Evolutionary conservation across 2,329 filamentous ascomycete species (phyloP).

Genomic region (Penicillium sp.): DNA sequence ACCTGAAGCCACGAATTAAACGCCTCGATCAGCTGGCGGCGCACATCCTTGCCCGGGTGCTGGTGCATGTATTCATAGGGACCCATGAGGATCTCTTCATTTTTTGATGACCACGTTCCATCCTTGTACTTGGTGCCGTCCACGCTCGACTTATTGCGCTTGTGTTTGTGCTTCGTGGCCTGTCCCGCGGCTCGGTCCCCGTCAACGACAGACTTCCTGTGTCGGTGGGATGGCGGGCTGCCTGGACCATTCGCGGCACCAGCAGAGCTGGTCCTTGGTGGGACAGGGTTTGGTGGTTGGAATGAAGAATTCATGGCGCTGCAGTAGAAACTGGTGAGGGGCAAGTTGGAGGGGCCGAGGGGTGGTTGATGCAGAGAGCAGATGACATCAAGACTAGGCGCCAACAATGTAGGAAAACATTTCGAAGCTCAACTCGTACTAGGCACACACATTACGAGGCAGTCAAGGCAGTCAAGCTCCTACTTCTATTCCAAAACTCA

Average conservation of each 20-base stretch:
- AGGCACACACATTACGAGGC: neutral
- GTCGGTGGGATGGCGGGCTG: conserved; percentile 10
- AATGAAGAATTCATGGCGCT: conserved; percentile 33
- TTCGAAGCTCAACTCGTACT: neutral
- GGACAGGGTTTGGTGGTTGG: conserved; percentile 65
- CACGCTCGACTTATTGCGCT: conserved; percentile 38
- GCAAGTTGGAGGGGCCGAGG: conserved; percentile 11
- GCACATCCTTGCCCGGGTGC: conserved; percentile 47
- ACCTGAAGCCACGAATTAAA: conserved; percentile 48
- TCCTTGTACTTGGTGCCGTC: conserved; percentile 41
- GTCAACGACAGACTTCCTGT: conserved; percentile 51
- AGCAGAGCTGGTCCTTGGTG: conserved; percentile 70
- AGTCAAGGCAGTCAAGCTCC: neutral
- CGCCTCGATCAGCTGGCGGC: conserved; percentile 44
- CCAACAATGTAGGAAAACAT: neutral
- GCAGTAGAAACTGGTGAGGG: conserved; percentile 20
- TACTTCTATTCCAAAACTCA: neutral
- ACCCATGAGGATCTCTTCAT: conserved; percentile 45
- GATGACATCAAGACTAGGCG: conserved; percentile 8
- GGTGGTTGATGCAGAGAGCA: conserved; percentile 2
- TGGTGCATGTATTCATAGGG: conserved; percentile 47
- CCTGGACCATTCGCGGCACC: conserved; percentile 33
- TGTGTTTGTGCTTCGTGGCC: conserved; percentile 30
- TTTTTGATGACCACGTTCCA: conserved; percentile 38
- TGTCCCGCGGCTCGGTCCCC: conserved; percentile 45